Conservation (phyloP, 2,329 filamentous ascomycete species). For the Huntiella bhutanensis region DNA sequence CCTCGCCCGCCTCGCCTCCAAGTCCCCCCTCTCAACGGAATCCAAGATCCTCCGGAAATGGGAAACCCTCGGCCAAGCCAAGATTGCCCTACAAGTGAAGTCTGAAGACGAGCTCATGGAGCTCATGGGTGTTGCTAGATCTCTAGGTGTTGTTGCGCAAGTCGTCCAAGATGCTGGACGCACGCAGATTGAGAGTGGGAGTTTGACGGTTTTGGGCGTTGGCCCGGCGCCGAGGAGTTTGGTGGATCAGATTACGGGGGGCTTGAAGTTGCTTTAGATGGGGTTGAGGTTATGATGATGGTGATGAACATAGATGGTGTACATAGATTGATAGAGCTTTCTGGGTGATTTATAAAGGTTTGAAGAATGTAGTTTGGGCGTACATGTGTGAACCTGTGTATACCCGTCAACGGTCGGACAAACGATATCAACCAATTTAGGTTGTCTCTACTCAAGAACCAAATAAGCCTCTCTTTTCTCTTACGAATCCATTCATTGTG, state of each 20-base stretch:
- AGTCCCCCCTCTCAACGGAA: slow-evolving; percentile 31
- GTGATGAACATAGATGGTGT: background rate
- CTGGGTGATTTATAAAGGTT: background rate
- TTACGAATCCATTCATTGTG: no score
- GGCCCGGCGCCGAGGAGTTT: slow-evolving; percentile 67
- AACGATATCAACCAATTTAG: no score
- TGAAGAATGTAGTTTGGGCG: background rate
- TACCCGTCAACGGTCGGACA: no score
- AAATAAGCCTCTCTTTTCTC: no score
- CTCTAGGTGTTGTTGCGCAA: slow-evolving; percentile 69
- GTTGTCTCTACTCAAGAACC: no score
- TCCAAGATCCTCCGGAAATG: slow-evolving; percentile 57
- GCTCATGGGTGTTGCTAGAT: slow-evolving; percentile 59
- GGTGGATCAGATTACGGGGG: slow-evolving; percentile 70
- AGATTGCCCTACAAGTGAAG: slow-evolving; percentile 81
- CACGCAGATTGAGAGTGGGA: slow-evolving; percentile 89
- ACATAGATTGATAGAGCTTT: background rate
- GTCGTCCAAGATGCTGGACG: slow-evolving; percentile 90
- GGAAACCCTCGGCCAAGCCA: slow-evolving; percentile 75
- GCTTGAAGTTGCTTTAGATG: slow-evolving; percentile 58
- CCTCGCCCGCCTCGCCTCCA: slow-evolving; percentile 36
- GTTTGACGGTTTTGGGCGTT: slow-evolving; percentile 76
- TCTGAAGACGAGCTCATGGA: slow-evolving; percentile 63
- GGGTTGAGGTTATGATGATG: background rate
- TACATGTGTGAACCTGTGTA: no score